These are phyloP conservation scores for Dothistroma pini DNA, from an alignment of 2,329 filamentous ascomycete genomes.

Conservation along the genomic window DNA sequence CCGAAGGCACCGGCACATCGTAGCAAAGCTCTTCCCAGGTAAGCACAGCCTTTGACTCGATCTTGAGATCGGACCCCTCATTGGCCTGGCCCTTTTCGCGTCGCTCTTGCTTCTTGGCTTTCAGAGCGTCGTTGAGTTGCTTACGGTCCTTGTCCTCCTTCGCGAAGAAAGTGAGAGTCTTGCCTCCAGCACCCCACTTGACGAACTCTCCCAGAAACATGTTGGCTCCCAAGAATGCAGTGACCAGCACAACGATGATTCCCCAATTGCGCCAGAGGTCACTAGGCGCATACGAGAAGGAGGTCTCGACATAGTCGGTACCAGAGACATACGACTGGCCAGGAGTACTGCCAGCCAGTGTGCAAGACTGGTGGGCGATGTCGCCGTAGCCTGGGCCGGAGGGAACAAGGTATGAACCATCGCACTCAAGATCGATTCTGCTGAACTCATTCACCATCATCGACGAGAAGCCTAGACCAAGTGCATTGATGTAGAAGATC, in stretches of 20 bases:
- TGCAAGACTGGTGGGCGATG: slow-evolving; percentile 75
- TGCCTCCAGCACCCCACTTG: slow-evolving; percentile 76
- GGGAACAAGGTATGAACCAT: slow-evolving; percentile 64
- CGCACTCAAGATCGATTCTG: slow-evolving; percentile 65
- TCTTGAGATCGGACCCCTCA: slow-evolving; percentile 46
- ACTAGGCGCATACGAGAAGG: slow-evolving; percentile 62
- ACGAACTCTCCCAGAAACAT: slow-evolving; percentile 75
- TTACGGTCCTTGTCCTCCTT: slow-evolving; percentile 66
- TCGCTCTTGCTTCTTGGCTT: slow-evolving; percentile 56
- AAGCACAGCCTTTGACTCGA: slow-evolving; percentile 53
- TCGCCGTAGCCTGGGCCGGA: slow-evolving; percentile 66
- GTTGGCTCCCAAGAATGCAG: slow-evolving; percentile 71
- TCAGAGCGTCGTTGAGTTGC: slow-evolving; percentile 61
- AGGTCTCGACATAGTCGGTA: slow-evolving; percentile 62
- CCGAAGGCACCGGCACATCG: slow-evolving; percentile 47
- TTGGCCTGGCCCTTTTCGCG: slow-evolving; percentile 40
- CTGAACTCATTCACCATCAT: slow-evolving; percentile 88
- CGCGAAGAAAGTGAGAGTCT: slow-evolving; percentile 71
- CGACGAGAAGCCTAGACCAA: slow-evolving; percentile 70
- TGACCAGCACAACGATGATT: slow-evolving; percentile 71
- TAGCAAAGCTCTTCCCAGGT: slow-evolving; percentile 53
- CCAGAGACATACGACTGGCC: slow-evolving; percentile 65
- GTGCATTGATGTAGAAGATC: slow-evolving; percentile 72
- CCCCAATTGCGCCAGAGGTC: slow-evolving; percentile 82
- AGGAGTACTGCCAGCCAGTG: slow-evolving; percentile 65